Evolutionary conservation across 805 yeast species (phyloP), one percentile per base, ranked within the genome.

Genomic region (Hanseniaspora occidentalis): DNA sequence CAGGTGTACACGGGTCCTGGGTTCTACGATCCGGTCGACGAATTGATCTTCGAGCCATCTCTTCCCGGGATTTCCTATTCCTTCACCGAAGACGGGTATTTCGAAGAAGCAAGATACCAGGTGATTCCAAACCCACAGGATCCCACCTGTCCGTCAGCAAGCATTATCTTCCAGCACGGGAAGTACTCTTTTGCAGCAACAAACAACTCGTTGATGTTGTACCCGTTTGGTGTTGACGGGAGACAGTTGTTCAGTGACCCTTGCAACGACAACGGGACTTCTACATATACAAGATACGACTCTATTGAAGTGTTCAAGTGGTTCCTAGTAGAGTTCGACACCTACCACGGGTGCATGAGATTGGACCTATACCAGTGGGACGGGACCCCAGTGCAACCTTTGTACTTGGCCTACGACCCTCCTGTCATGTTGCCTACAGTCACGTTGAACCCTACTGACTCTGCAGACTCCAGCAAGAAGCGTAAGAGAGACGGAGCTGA

Each of bases 1-100:
- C 77, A 94, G 10, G 98, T 92, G 6, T 79, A 89, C 65, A 92
- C 99, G 1, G 99, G 99, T 0, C 95, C 97, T 6, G 82, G 88
- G 2, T 92, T 92, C 56, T 92, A 75, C 58, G 97, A 92, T 59
- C 99, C 99, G 2, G 82, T 86, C 22, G 96, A 89, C 56, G 98
- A 92, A 60, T 72, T 89, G 14, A 66, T 92, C 43, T 84, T 86
- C 45, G 99, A 92, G 58, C 99, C 99, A 2, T 89, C 88, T 7
- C 69, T 92, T 33, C 96, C 99, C 1, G 99, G 99, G 29, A 74
- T 89, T 41, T 79, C 94, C 4, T 84, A 79, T 61, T 84, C 96
- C 2, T 92, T 92, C 67, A 88, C 96, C 1, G 79, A 71, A 19
- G 97, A 92, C 61, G 97, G 97, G 4, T 75, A 67, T 58, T 92